phyloP scores from a whole-genome alignment of 2,329 filamentous ascomycete genomes.

The Aspergillus eucalypticola region DNA sequence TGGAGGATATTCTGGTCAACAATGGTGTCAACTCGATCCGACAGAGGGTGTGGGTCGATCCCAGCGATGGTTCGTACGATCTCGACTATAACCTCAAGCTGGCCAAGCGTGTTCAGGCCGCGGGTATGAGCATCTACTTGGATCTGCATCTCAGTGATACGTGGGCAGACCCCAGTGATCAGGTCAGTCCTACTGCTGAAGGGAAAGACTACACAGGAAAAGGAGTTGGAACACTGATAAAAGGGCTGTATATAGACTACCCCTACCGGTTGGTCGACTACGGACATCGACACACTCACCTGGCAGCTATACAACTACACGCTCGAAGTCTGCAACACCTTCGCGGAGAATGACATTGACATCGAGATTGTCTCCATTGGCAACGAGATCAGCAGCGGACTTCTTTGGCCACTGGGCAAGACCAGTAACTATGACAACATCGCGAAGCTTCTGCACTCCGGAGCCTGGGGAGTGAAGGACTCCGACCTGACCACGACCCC shows the following conservation, averaged over 20 bases:
- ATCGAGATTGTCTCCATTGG: constrained; percentile 69
- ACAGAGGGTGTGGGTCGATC: constrained; percentile 72
- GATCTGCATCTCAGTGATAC: constrained; percentile 69
- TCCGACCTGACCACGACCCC: constrained; percentile 58
- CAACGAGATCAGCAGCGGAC: constrained; percentile 69
- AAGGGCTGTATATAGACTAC: constrained; percentile 40
- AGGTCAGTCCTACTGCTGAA: constrained; percentile 40
- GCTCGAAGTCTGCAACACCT: constrained; percentile 60
- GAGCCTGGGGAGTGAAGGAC: constrained; percentile 64
- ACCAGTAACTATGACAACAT: constrained; percentile 61
- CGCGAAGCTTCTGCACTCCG: constrained; percentile 64
- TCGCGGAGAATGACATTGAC: constrained; percentile 56
- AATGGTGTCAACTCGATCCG: constrained; percentile 69
- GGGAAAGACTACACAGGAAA: background rate
- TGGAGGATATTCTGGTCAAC: constrained; percentile 64
- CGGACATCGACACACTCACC: constrained; percentile 58
- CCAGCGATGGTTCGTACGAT: constrained; percentile 64
- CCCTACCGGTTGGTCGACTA: constrained; percentile 64
- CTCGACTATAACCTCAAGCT: constrained; percentile 69
- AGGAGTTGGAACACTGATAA: background rate
- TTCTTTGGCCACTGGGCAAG: constrained; percentile 66
- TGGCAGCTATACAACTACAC: constrained; percentile 71
- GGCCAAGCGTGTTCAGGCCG: constrained; percentile 64
- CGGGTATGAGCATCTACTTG: constrained; percentile 62
- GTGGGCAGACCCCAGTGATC: constrained; percentile 69